Evolutionary conservation across 1,284 basidiomycete species (phyloP).

Genomic region (Gymnopus androsaceus): DNA sequence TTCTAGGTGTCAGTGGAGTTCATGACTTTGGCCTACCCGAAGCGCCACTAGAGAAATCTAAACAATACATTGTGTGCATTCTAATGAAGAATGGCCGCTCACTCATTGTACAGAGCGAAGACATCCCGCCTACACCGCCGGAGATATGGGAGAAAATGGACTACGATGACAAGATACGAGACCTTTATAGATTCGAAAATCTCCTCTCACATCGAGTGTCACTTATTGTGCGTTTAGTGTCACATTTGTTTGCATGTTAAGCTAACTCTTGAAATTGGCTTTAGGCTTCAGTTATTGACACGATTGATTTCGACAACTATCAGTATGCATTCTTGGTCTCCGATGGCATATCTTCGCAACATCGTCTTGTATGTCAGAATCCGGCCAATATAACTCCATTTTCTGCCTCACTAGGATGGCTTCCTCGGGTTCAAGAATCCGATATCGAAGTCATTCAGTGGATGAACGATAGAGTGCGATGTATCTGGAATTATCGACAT

Average conservation of each 20-base stretch:
- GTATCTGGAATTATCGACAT: constrained; percentile 26
- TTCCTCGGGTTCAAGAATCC: constrained; percentile 33
- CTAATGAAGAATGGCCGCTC: not conserved
- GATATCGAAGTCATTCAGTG: constrained; percentile 35
- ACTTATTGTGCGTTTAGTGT: not conserved
- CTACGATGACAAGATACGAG: not conserved
- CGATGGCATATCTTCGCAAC: not conserved
- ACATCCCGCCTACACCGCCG: not conserved
- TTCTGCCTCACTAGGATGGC: not conserved
- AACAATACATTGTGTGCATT: not conserved
- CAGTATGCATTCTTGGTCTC: not conserved
- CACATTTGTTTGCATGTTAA: not conserved
- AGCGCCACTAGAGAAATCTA: rapidly evolving
- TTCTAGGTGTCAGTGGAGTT: not conserved
- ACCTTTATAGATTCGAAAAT: too few relatives aligned
- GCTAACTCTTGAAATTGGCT: not conserved
- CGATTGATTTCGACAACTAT: not conserved
- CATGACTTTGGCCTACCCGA: not conserved
- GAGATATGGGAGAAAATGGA: not conserved
- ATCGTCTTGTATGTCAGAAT: not conserved
- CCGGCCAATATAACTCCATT: not conserved
- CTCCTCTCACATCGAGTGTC: not conserved
- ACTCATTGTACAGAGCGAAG: not conserved
- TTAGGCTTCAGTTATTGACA: constrained; percentile 1
- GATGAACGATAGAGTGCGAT: constrained; percentile 31